Percentiles rank a stretch among this genome's conserved stretches.
These are phyloP conservation scores for Crithidia acanthocephali DNA, from an alignment of 208 protist genomes.

Conservation along the genomic window DNA sequence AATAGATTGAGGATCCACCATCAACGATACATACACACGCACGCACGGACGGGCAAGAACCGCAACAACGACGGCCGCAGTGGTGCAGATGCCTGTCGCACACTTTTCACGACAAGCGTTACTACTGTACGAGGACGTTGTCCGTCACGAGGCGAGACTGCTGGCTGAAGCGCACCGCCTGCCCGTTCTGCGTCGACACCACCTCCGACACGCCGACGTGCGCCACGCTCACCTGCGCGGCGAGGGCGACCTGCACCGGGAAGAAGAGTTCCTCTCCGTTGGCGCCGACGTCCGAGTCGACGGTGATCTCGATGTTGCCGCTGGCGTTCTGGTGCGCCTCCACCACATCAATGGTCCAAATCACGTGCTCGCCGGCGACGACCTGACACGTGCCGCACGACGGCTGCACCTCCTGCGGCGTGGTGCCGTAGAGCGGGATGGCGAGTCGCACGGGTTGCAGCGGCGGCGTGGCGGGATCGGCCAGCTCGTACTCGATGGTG, in stretches of 20 bases:
- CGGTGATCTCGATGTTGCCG: slow-evolving; percentile 75
- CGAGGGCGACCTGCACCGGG: slow-evolving; percentile 69
- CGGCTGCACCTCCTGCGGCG: slow-evolving; percentile 37
- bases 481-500: slow-evolving; percentile 87
- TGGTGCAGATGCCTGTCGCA: too few relatives aligned
- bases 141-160: slow-evolving; percentile 57
- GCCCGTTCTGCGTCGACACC: slow-evolving; percentile 57
- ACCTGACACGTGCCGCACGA: slow-evolving; percentile 52
- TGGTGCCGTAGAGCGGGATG: slow-evolving; percentile 67
- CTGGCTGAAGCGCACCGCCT: slow-evolving; percentile 67
- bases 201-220: slow-evolving; percentile 66
- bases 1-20: not conserved
- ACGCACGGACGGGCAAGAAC: not conserved
- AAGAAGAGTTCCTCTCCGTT: slow-evolving; percentile 68
- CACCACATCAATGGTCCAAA: slow-evolving; percentile 74
- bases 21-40: not conserved
- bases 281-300: slow-evolving; percentile 31
- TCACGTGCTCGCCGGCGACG: slow-evolving; percentile 33
- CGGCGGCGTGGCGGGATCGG: slow-evolving; percentile 34
- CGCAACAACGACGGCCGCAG: not conserved
- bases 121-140: slow-evolving; percentile 51
- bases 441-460: slow-evolving; percentile 58
- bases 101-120: not conserved
- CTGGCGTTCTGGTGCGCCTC: slow-evolving; percentile 46
- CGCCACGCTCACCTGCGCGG: slow-evolving; percentile 44